Evolutionary conservation across 768 basidiomycete genomes (phyloP), one percentile per base, ranked within the genome.

Genomic region (Lyophyllum atratum): DNA sequence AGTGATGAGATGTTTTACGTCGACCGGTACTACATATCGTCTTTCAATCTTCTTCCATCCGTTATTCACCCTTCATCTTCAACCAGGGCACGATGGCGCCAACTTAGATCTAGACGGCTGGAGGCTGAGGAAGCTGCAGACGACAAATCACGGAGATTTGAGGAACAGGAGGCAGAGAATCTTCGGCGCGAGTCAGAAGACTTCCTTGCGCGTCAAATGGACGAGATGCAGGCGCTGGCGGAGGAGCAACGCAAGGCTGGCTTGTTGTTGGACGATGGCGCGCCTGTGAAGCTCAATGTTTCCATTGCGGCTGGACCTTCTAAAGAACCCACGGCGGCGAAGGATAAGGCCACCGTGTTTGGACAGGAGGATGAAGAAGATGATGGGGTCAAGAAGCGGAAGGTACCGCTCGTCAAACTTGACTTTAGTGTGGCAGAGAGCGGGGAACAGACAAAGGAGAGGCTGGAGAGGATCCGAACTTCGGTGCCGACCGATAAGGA

Each of bases 181-280:
- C 79, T 97, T 22, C 85, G 93, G 33, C 83, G 86, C 48, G 94
- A 98, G 72, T 94, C 93, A 0, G 96, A 98, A 71, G 90, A 86
- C 60, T 97, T 98, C 81, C 80, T 98, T 58, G 92, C 92, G 33
- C 82, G 87, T 53, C 95, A 97, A 67, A 94, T 96, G 92, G 92
- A 92, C 60, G 95, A 98, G 70, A 90, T 96, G 87, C 93, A 94
- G 62, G 89, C 92, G 2, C 76, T 96, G 26, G 92, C 91, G 12
- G 91, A 92, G 49, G 90, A 95, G 66, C 93, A 97, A 66, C 86
- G 92, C 60, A 91, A 92, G 66, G 92, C 92, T 7, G 95, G 95
- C 28, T 80, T 96, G 73, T 74, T 97, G 15, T 80, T 95, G 29
- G 95, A 96, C 60, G 95, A 97, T 61, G 93, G 92, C 26, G 92